A percentile compares a stretch with the other conserved stretches of the same genome.
Conservation (phyloP, 192 early-diverging fungal genomes). For the Paraglomus occultum region DNA sequence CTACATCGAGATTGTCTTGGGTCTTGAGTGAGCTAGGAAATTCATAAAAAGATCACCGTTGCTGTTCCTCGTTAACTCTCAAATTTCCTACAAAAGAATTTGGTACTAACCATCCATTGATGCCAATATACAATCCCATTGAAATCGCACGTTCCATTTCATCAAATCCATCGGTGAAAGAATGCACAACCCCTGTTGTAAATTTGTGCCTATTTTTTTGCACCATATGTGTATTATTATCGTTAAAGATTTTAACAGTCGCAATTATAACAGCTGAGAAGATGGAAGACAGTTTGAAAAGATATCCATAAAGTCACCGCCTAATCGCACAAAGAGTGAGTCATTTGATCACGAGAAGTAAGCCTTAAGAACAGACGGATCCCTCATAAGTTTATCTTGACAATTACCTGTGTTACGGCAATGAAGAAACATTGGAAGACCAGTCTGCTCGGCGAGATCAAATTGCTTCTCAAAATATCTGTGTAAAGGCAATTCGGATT, state of each 20-base stretch:
- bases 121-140: constrained; percentile 84
- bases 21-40: constrained; percentile 74
- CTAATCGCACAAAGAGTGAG: background rate
- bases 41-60: background rate
- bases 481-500: background rate
- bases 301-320: constrained; percentile 67
- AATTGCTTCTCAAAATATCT: constrained; percentile 80
- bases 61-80: background rate
- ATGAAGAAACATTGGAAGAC: constrained; percentile 92
- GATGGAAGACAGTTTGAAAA: constrained; percentile 20
- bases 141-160: constrained; percentile 62
- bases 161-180: constrained; percentile 74
- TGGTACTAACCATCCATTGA: constrained; percentile 79
- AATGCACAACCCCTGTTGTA: constrained; percentile 81
- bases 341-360: too few relatives aligned
- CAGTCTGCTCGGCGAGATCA: constrained; percentile 67
- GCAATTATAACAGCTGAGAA: background rate
- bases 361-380: too few relatives aligned
- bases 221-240: constrained; percentile 39
- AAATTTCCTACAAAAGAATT: background rate
- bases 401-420: constrained; percentile 68
- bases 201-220: constrained; percentile 59
- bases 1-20: constrained; percentile 75
- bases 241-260: background rate
- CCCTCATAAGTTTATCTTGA: too few relatives aligned